phyloP scores from a whole-genome alignment of 225 moss, liverwort and hornwort species.

The Sphagnum contortum region DNA sequence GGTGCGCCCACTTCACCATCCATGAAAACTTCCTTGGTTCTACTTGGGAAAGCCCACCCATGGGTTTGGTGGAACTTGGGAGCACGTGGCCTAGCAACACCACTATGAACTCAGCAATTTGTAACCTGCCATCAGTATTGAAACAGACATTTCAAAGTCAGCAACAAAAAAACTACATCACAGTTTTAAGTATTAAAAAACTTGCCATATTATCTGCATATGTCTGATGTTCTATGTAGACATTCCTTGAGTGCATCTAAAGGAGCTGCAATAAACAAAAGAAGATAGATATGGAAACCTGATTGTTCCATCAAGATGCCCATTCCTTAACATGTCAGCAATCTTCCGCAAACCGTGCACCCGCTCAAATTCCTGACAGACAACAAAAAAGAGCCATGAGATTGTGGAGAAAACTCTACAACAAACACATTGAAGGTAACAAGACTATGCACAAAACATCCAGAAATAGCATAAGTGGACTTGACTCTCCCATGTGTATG shows the following conservation, averaged over 20 bases:
- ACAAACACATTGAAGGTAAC: too few relatives aligned
- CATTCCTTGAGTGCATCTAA: background rate
- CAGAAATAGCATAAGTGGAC: too few relatives aligned
- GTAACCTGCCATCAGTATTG: constrained; percentile 43
- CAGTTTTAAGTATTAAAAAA: too few relatives aligned
- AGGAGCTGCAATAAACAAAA: background rate
- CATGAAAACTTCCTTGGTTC: constrained; percentile 52
- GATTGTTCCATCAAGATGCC: constrained; percentile 51
- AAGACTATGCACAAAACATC: too few relatives aligned
- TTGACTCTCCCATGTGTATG: too few relatives aligned
- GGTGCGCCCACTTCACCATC: constrained; percentile 72
- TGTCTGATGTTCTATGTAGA: background rate
- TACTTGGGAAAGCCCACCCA: constrained; percentile 32
- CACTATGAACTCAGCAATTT: constrained; percentile 85
- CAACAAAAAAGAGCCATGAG: constrained; percentile 4
- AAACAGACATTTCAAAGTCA: too few relatives aligned
- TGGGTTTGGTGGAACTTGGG: constrained; percentile 25
- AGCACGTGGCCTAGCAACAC: constrained; percentile 75
- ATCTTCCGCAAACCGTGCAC: constrained; percentile 73
- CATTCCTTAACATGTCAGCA: constrained; percentile 69
- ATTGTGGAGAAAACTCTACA: background rate
- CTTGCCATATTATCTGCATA: background rate
- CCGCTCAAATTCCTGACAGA: constrained; percentile 76
- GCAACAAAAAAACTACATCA: background rate
- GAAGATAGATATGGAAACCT: constrained; percentile 22